Base-by-base conservation (phyloP, 2,329 filamentous ascomycete genomes). In the Epicoccum nigrum region DNA sequence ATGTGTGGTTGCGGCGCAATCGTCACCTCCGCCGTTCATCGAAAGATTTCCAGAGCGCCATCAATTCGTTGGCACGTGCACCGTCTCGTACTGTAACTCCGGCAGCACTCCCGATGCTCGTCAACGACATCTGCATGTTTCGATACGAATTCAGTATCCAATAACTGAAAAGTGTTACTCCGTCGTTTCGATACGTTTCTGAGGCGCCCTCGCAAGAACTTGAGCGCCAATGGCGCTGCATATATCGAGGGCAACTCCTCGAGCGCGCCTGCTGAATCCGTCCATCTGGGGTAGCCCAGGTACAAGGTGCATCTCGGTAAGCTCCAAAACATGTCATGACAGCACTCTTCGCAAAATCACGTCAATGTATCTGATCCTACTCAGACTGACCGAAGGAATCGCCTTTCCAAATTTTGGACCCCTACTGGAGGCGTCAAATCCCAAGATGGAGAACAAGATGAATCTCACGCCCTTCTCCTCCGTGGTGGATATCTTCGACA, bases 381-480 rank as follows among this genome's bases (percentile, higher is more conserved):
- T 7, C 50, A 86, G 82, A 72, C 71, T 58, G 83, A 87, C 73
- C 76, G 79, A 37, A 76, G 84, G 58, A 80, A 76, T 64, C 79
- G 87, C 56, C 72, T 93, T 8, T 93, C 90, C 3, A 86, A 80
- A 37, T 83, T 92, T 72, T 97, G 92, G 90, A 80, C 86, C 21
- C 90, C 92, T 2, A 89, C 87, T 1, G 86, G 87, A 34, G 86
- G 88, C 7, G 84, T 89, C 45, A 79, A 85, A 5, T 74, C 77
- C 33, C 76, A 77, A 51, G 77, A 79, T 32, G 77, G 77, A 20
- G 76, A 82, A 34, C 78, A 81, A 57, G 68, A 74, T 66, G 70
- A 75, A 30, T 74, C 76, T 30, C 74, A 79, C 50, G 70, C 76
- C 9, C 63, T 78, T 13, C 73, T 81, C 1, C 44, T 79, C 19